Conservation (phyloP, 768 basidiomycete species). For the Leucocoprinus sp. region DNA sequence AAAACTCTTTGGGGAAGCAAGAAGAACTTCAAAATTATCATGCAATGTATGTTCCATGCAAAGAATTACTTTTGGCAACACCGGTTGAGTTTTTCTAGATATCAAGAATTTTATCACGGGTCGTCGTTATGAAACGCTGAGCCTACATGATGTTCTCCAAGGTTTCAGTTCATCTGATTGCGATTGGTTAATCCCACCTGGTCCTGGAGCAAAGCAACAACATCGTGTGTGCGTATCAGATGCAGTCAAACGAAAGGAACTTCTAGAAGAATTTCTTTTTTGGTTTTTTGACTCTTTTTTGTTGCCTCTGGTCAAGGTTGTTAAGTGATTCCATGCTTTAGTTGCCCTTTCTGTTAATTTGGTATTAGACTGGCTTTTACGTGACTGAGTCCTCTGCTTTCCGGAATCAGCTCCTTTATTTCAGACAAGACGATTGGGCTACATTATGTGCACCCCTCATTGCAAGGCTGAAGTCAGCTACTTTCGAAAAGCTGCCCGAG, state of each 20-base stretch:
- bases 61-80: not conserved
- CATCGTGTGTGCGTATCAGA: constrained; percentile 56
- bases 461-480: constrained; percentile 57
- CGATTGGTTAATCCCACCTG: constrained; percentile 62
- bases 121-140: constrained; percentile 76
- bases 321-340: not conserved
- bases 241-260: constrained; percentile 63
- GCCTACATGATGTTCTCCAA: constrained; percentile 71
- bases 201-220: constrained; percentile 28
- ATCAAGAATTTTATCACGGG: constrained; percentile 65
- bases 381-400: constrained; percentile 87
- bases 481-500: constrained; percentile 62
- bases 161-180: constrained; percentile 68
- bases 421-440: constrained; percentile 94
- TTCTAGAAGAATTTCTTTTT: constrained; percentile 83
- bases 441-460: constrained; percentile 74
- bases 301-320: constrained; percentile 67
- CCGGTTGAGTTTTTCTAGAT: constrained; percentile 33
- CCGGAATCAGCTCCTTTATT: constrained; percentile 79
- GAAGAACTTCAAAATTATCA: constrained; percentile 52
- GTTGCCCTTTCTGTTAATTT: not conserved
- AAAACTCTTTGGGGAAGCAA: constrained; percentile 71
- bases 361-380: constrained; percentile 79
- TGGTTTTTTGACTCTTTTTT: constrained; percentile 93
- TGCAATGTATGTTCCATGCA: constrained; percentile 38